Evolutionary conservation across 2,329 filamentous ascomycete genomes (phyloP).

Genomic region (Apiospora sp.): DNA sequence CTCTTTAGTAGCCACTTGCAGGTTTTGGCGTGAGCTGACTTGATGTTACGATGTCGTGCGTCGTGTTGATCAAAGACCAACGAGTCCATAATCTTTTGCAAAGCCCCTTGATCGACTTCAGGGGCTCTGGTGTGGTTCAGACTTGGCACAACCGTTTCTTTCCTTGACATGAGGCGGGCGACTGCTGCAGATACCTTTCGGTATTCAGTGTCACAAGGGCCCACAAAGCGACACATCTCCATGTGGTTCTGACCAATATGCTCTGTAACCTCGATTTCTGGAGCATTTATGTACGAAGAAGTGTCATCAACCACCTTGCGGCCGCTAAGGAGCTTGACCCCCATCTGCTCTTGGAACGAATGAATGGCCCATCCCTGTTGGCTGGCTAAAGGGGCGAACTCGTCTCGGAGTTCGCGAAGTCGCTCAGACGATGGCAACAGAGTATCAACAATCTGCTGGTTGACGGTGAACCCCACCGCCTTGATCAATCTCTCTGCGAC

Average conservation of each 20-base stretch:
- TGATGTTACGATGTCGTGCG: background rate
- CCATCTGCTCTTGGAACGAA: constrained; percentile 45
- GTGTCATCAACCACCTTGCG: constrained; percentile 45
- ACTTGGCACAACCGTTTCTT: background rate
- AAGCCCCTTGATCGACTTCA: background rate
- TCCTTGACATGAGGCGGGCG: background rate
- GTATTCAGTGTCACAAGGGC: constrained; percentile 42
- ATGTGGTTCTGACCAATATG: constrained; percentile 46
- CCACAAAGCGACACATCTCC: constrained; percentile 46
- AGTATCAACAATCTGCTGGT: constrained; percentile 44
- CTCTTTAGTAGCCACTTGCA: constrained; percentile 1
- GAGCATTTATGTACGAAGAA: constrained; percentile 45
- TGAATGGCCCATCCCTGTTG: constrained; percentile 43
- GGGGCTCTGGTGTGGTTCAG: background rate
- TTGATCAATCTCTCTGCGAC: constrained; percentile 30
- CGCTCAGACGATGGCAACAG: constrained; percentile 45
- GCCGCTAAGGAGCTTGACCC: constrained; percentile 25
- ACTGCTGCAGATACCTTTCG: constrained; percentile 39
- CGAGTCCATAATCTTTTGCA: background rate
- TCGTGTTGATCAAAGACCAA: background rate
- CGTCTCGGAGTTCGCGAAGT: constrained; percentile 41
- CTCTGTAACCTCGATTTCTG: constrained; percentile 41
- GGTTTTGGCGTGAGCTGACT: background rate
- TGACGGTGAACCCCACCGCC: constrained; percentile 36
- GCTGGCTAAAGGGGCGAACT: constrained; percentile 40